Conservation (phyloP, 805 yeast genomes). For the Yarrowia sp. region DNA sequence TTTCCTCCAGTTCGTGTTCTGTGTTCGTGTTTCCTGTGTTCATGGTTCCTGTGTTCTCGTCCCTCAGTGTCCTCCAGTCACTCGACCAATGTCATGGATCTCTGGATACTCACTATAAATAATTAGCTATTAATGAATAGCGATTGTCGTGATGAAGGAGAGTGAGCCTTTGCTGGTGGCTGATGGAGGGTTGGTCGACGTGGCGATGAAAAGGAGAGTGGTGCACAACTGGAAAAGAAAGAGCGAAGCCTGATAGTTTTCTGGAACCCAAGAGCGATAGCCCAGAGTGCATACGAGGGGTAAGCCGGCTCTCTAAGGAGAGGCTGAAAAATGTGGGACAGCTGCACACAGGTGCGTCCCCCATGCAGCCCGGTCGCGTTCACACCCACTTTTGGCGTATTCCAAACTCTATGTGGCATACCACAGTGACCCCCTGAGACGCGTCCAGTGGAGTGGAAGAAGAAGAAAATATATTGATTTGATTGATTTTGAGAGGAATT, state of each 20-base stretch:
- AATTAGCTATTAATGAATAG: conserved; percentile 36
- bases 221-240: background rate
- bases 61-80: too few relatives aligned
- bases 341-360: background rate
- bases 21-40: too few relatives aligned
- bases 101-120: conserved; percentile 32
- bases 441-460: background rate
- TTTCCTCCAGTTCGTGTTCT: too few relatives aligned
- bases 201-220: too few relatives aligned
- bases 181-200: too few relatives aligned
- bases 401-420: background rate
- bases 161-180: background rate
- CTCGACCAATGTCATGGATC: too few relatives aligned
- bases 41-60: too few relatives aligned
- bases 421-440: conserved; percentile 20
- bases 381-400: conserved; percentile 10
- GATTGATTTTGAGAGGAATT: too few relatives aligned
- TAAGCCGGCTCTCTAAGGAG: conserved; percentile 1
- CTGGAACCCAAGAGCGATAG: conserved; percentile 2
- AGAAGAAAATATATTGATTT: too few relatives aligned
- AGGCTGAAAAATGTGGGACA: conserved; percentile 33
- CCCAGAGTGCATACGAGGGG: conserved; percentile 27
- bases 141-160: background rate
- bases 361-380: conserved; percentile 9
- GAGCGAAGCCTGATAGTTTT: conserved; percentile 11